Evolutionary conservation across 2,329 filamentous ascomycete species (phyloP), one percentile per base, ranked within the genome.

Genomic region (Didymella lethalis): DNA sequence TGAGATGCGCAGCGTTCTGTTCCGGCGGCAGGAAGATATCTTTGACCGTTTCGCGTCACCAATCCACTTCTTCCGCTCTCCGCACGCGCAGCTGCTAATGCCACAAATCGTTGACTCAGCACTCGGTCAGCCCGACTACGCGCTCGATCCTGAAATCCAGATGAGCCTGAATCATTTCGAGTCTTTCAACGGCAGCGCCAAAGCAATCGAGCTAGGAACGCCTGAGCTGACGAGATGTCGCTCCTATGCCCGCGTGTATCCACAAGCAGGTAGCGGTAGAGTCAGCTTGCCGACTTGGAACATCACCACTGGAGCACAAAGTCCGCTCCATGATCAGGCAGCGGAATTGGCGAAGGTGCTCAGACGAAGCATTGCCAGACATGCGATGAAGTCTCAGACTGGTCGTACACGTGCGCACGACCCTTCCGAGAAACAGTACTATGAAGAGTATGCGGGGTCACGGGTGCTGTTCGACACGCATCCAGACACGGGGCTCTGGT

Each of bases 1-100:
- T 18, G 64, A 63, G 18, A 68, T 78, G 25, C 72, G 81, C 48
- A 66, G 73, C 16, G 48, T 65, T 1, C 62, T 82, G 1, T 84
- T 84, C 64, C 63, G 67, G 10, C 77, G 73, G 44, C 73, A 77
- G 11, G 77, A 78, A 40, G 68, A 79, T 50, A 82, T 77, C 57
- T 82, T 82, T 55, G 82, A 84, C 64, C 78, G 80, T 3, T 84
- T 84, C 63, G 81, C 80, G 1, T 83, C 81, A 6, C 81, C 82
- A 3, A 72, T 81, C 3, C 76, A 82, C 43, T 83, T 83, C 71
- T 83, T 84, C 59, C 80, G 82, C 48, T 81, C 81, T 1, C 73
- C 81, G 6, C 69, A 71, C 36, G 71, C 65, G 14, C 64, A 72
- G 20, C 55, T 76, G 20, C 20, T 71, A 12, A 64, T 63, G 46